Base-by-base conservation (phyloP, 208 protist genomes). In the Acanthamoeba royreba region DNA sequence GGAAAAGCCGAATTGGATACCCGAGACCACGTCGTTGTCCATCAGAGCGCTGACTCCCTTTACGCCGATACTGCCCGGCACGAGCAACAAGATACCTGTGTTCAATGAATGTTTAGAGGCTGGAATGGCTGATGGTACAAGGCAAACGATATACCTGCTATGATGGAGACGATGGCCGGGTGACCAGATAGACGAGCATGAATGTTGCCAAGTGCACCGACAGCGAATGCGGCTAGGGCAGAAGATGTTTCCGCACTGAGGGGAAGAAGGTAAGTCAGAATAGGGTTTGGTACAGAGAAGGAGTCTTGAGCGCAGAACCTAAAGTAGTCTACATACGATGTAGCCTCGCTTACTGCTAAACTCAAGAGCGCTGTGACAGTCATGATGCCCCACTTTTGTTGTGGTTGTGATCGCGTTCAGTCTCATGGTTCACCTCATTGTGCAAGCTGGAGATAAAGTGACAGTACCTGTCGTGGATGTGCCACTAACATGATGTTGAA, bases 121-220 rank as follows among this genome's bases (percentile, higher is more conserved):
- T 15, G 46, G 4, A 9, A 28, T 9, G 8, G 55, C 25, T 66
- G 11, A n/a, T 43, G 38, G 17, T 13, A n/a, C 25, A 22, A 9
- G 66, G 66, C 1, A 11, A 66, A 25, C 19, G 1, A 87, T 17
- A 25, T 49, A 87, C 79, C 79, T 11, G 79, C 25, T 5, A 87
- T 90, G 83, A 90, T 90, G 22, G 83, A 69, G 1, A 90, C 55
- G 49, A 90, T 90, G 55, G 83, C 83, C 13, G 83, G 83, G 33
- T 90, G 83, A 2, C 83, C 83, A 3, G 83, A 90, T 28, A 90
- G 43, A 8, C 47, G 47, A 15, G 83, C 47, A 42, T 90, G 83
- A 17, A 90, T 61, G 83, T 90, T 90, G 28, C 83, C 83, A 22
- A 90, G 22, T 15, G 55, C 31, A 25, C 83, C 83, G 49, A 90